These are phyloP conservation scores for Ceriops tagal DNA, from an alignment of 345 rosid genomes.

Conservation along the genomic window DNA sequence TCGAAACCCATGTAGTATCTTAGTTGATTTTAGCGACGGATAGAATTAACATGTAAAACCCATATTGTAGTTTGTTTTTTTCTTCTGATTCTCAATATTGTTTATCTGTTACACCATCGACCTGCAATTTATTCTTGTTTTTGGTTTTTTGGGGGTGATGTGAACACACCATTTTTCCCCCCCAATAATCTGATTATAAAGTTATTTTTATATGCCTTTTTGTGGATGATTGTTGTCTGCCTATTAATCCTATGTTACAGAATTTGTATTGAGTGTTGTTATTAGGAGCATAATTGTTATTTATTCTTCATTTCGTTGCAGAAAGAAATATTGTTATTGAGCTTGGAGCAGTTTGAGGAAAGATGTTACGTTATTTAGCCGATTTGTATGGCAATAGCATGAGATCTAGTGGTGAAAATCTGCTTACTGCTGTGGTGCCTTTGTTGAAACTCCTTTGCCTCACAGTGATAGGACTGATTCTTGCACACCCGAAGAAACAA, in stretches of 20 bases:
- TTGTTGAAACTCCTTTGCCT: slow-evolving; percentile 74
- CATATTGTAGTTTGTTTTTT: background rate
- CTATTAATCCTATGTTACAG: background rate
- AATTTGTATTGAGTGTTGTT: background rate
- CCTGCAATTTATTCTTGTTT: too few relatives aligned
- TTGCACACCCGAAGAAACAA: slow-evolving; percentile 65
- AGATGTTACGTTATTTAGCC: slow-evolving; percentile 24
- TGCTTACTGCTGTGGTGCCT: slow-evolving; percentile 58
- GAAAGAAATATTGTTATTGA: slow-evolving; percentile 7
- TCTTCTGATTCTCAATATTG: too few relatives aligned
- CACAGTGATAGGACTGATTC: slow-evolving; percentile 68
- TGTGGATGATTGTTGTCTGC: background rate
- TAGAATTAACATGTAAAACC: background rate
- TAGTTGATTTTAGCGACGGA: background rate
- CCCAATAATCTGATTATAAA: too few relatives aligned
- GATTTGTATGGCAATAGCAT: slow-evolving; percentile 18
- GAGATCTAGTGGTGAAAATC: slow-evolving; percentile 36
- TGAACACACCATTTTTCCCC: too few relatives aligned
- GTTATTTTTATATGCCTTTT: too few relatives aligned
- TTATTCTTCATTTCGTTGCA: slow-evolving; percentile 8
- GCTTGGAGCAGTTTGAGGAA: background rate
- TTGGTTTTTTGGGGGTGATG: too few relatives aligned
- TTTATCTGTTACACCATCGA: too few relatives aligned
- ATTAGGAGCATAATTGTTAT: background rate
- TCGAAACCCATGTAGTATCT: background rate